phyloP scores from a whole-genome alignment of 75 land plant genomes.

The Cupressus sempervirens region DNA sequence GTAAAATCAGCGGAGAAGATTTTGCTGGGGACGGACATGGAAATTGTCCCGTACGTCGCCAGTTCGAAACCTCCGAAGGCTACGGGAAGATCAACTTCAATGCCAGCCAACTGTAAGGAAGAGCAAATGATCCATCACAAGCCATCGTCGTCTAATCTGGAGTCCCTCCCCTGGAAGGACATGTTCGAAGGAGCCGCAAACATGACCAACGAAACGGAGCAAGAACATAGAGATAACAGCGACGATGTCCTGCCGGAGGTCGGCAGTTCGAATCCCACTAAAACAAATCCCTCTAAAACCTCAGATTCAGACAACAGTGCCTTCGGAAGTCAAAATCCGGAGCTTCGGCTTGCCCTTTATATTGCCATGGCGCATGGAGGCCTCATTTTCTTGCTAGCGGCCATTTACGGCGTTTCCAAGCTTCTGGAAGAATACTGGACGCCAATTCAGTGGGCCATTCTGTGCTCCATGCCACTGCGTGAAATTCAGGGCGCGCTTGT shows the following conservation, averaged over 20 bases:
- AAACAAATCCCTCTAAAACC: neutral
- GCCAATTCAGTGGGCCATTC: constrained; percentile 84
- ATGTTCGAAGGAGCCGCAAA: constrained; percentile 2
- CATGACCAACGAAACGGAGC: neutral
- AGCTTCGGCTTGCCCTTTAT: constrained; percentile 75
- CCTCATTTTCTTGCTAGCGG: constrained; percentile 45
- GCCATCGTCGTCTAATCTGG: neutral
- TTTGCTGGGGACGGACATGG: neutral
- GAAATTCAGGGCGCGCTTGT: constrained; percentile 56
- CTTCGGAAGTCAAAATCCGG: constrained; percentile 16
- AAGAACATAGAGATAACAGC: neutral
- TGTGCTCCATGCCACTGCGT: constrained; percentile 82
- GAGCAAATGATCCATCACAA: neutral
- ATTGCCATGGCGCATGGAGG: constrained; percentile 95
- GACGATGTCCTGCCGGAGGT: neutral
- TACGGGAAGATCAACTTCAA: neutral
- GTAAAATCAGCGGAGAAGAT: neutral
- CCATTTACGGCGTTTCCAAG: constrained; percentile 52
- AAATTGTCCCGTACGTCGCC: neutral
- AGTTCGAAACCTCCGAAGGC: neutral
- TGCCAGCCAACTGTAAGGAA: neutral
- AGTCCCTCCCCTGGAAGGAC: constrained; percentile 10
- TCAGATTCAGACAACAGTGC: neutral
- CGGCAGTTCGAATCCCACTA: neutral
- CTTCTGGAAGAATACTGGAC: constrained; percentile 65